phyloP scores from a whole-genome alignment of 2,329 filamentous ascomycete genomes.

The Fusarium sarcochroum region DNA sequence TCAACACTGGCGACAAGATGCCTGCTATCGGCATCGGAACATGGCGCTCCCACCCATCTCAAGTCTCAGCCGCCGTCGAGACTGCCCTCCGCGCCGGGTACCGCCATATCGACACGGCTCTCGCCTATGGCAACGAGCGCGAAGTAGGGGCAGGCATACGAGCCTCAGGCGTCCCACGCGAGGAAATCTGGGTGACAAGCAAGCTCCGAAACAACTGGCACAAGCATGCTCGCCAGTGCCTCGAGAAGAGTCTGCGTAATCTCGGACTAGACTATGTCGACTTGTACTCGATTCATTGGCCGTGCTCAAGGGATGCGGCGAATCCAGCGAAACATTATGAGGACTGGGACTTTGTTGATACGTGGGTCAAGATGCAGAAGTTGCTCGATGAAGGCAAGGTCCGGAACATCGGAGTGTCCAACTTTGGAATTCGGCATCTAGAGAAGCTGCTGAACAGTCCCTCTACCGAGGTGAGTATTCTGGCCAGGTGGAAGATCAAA shows the following conservation, averaged over 20 bases:
- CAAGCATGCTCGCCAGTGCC: constrained; percentile 74
- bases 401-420: constrained; percentile 86
- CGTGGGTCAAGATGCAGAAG: constrained; percentile 81
- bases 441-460: constrained; percentile 80
- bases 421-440: constrained; percentile 85
- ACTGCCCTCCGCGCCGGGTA: constrained; percentile 77
- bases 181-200: constrained; percentile 80
- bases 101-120: constrained; percentile 82
- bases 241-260: constrained; percentile 71
- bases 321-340: constrained; percentile 76
- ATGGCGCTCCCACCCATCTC: constrained; percentile 80
- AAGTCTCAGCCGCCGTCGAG: constrained; percentile 80
- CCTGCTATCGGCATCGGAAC: constrained; percentile 83
- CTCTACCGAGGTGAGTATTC: constrained; percentile 66
- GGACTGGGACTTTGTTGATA: constrained; percentile 88
- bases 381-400: constrained; percentile 78
- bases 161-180: constrained; percentile 73
- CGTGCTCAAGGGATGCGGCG: constrained; percentile 72
- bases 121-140: constrained; percentile 82
- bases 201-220: constrained; percentile 89
- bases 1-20: constrained; percentile 84
- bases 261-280: constrained; percentile 77
- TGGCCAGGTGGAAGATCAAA: background rate
- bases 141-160: constrained; percentile 77
- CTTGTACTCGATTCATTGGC: constrained; percentile 82